Evolutionary conservation across 768 basidiomycete genomes (phyloP).

Genomic region (Lactarius hatsudake): DNA sequence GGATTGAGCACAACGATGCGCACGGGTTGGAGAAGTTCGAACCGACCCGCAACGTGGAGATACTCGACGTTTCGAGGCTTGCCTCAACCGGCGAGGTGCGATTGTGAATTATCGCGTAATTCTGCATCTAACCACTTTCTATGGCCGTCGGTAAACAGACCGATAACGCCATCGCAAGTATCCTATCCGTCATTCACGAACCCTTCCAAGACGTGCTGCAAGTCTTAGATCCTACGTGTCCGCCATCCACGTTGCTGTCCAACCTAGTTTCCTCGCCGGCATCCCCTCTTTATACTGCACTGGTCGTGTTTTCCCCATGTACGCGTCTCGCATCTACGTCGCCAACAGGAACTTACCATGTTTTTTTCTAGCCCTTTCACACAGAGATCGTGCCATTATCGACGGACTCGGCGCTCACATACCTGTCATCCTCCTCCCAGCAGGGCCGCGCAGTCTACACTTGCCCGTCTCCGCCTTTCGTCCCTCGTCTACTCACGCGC

Average conservation of each 20-base stretch:
- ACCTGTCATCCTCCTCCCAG: slow-evolving; percentile 52
- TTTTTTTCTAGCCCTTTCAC: slow-evolving; percentile 4
- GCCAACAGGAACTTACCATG: not conserved
- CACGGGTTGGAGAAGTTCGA: slow-evolving; percentile 68
- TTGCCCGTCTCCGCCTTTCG: slow-evolving; percentile 50
- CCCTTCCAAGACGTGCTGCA: slow-evolving; percentile 55
- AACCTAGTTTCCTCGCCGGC: slow-evolving; percentile 56
- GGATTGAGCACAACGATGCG: slow-evolving; percentile 63
- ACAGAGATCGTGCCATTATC: slow-evolving; percentile 36
- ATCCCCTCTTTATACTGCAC: slow-evolving; percentile 58
- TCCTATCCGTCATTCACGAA: slow-evolving; percentile 48
- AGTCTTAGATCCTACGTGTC: slow-evolving; percentile 50
- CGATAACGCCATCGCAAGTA: slow-evolving; percentile 28
- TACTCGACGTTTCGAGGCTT: slow-evolving; percentile 50
- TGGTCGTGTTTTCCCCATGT: slow-evolving; percentile 51
- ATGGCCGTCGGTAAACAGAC: slow-evolving; percentile 17
- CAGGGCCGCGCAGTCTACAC: slow-evolving; percentile 12
- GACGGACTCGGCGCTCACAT: slow-evolving; percentile 50
- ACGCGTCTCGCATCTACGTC: not conserved
- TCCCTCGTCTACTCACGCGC: slow-evolving; percentile 48
- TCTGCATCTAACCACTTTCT: not conserved
- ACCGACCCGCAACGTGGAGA: slow-evolving; percentile 61
- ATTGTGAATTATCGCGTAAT: slow-evolving; percentile 18
- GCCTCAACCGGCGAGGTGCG: slow-evolving; percentile 47
- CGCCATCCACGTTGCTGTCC: slow-evolving; percentile 50